phyloP scores from a whole-genome alignment of 2,329 filamentous ascomycete species.

The Lasiodiplodia hormozganensis region DNA sequence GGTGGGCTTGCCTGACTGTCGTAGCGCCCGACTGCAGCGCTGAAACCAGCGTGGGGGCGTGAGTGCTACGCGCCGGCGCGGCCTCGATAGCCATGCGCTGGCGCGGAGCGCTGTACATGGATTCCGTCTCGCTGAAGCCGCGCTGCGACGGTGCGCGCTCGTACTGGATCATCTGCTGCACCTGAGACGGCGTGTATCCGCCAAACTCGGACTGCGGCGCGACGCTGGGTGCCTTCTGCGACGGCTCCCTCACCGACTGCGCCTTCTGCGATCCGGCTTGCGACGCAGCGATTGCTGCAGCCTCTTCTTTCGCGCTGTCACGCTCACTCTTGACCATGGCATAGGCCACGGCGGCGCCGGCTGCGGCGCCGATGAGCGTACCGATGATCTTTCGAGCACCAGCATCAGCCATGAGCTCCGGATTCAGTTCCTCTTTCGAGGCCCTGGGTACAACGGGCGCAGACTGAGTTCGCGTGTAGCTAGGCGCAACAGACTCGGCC shows the following conservation, averaged over 20 bases:
- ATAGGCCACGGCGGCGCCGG: slow-evolving; percentile 78
- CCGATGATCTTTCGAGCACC: slow-evolving; percentile 72
- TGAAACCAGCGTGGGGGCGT: slow-evolving; percentile 32
- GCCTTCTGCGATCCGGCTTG: slow-evolving; percentile 11
- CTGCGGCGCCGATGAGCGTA: slow-evolving; percentile 78
- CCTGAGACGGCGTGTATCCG: slow-evolving; percentile 21
- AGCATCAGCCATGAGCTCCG: slow-evolving; percentile 51
- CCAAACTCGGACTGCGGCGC: slow-evolving; percentile 15
- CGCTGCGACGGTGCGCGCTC: slow-evolving; percentile 37
- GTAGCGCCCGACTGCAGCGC: slow-evolving; percentile 26
- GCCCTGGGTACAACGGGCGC: slow-evolving; percentile 39
- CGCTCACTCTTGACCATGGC: slow-evolving; percentile 70
- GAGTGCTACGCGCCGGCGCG: slow-evolving; percentile 41
- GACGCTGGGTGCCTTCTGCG: slow-evolving; percentile 18
- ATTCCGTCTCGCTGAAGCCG: slow-evolving; percentile 45
- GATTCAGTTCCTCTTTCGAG: slow-evolving; percentile 38
- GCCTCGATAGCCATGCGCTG: slow-evolving; percentile 49
- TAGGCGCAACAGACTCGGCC: slow-evolving; percentile 34
- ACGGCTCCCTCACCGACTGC: slow-evolving; percentile 9
- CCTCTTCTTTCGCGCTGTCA: slow-evolving; percentile 54
- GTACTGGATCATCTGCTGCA: slow-evolving; percentile 30
- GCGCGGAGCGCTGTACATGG: slow-evolving; percentile 33
- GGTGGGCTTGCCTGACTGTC: slow-evolving; percentile 36
- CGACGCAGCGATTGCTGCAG: slow-evolving; percentile 32
- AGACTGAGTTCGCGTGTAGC: slow-evolving; percentile 42